A percentile compares a stretch with the other conserved stretches of the same genome.
Conservation (phyloP, 2,329 filamentous ascomycete genomes). For the Dichotomopilus funicola region DNA sequence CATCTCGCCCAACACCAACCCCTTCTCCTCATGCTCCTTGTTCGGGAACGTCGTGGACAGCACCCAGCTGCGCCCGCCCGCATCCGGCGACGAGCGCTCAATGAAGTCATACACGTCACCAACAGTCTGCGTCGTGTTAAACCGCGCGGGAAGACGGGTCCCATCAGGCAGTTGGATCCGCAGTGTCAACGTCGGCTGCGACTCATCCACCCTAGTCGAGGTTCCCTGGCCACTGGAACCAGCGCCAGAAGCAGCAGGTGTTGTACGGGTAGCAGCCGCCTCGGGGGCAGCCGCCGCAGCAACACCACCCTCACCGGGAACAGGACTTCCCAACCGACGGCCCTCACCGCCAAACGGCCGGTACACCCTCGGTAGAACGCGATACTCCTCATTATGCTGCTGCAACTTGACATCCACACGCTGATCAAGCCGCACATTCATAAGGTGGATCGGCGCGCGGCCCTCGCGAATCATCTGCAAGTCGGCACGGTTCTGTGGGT, state of each 20-base stretch:
- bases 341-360: conserved; percentile 68
- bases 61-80: conserved; percentile 57
- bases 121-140: conserved; percentile 73
- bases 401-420: conserved; percentile 73
- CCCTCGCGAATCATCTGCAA: conserved; percentile 71
- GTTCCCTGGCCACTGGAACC: conserved; percentile 29
- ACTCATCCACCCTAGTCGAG: conserved; percentile 49
- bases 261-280: conserved; percentile 23
- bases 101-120: conserved; percentile 74
- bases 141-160: conserved; percentile 68
- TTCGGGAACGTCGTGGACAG: conserved; percentile 78
- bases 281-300: conserved; percentile 31
- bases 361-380: conserved; percentile 65
- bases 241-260: conserved; percentile 28
- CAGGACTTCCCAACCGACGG: conserved; percentile 68
- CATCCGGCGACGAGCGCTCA: conserved; percentile 53
- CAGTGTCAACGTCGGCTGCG: conserved; percentile 61
- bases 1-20: conserved; percentile 51
- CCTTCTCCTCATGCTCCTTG: conserved; percentile 69
- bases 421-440: conserved; percentile 69
- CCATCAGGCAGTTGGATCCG: conserved; percentile 76
- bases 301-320: conserved; percentile 48
- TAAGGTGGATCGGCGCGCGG: conserved; percentile 68
- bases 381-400: conserved; percentile 69
- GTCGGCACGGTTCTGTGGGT: conserved; percentile 65